Conservation (phyloP, 192 early-diverging fungal genomes). For the Backusella sp. region DNA sequence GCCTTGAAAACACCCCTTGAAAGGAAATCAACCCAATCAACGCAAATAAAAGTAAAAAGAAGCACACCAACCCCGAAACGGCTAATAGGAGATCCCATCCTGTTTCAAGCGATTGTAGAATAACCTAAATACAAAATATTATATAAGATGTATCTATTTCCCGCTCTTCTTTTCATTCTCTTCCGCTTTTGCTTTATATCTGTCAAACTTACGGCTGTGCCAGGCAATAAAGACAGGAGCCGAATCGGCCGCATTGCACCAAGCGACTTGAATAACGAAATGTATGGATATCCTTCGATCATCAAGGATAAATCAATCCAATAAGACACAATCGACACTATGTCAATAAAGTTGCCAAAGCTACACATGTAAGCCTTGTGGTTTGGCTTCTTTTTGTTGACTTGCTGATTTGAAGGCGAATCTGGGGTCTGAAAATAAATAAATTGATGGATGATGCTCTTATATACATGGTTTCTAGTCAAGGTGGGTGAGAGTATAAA, state of each 20-base stretch:
- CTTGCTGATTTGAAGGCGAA: not conserved
- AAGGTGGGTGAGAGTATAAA: constrained; percentile 25
- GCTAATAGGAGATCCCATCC: constrained; percentile 36
- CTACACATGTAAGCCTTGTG: constrained; percentile 43
- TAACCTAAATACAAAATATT: constrained; percentile 22
- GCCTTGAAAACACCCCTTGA: constrained; percentile 43
- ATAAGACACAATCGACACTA: constrained; percentile 46
- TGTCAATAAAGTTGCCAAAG: constrained; percentile 48
- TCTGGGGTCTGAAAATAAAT: not conserved
- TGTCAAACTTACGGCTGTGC: constrained; percentile 30
- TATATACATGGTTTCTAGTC: not conserved
- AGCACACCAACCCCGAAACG: constrained; percentile 47
- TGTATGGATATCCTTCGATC: constrained; percentile 31
- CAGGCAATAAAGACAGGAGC: constrained; percentile 41
- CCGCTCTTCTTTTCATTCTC: not conserved
- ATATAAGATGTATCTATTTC: no score
- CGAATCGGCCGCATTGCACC: constrained; percentile 50
- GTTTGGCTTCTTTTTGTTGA: not conserved
- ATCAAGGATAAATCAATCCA: constrained; percentile 55
- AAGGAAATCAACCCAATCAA: constrained; percentile 51
- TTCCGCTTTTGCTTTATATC: not conserved
- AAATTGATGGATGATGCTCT: not conserved
- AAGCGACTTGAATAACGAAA: constrained; percentile 50
- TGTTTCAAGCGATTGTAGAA: constrained; percentile 27
- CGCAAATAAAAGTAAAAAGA: constrained; percentile 39